Percentiles rank a stretch among this genome's conserved stretches.
These are phyloP conservation scores for Coemansia sp. DNA, from an alignment of 192 early-diverging fungal species.

Conservation along the genomic window DNA sequence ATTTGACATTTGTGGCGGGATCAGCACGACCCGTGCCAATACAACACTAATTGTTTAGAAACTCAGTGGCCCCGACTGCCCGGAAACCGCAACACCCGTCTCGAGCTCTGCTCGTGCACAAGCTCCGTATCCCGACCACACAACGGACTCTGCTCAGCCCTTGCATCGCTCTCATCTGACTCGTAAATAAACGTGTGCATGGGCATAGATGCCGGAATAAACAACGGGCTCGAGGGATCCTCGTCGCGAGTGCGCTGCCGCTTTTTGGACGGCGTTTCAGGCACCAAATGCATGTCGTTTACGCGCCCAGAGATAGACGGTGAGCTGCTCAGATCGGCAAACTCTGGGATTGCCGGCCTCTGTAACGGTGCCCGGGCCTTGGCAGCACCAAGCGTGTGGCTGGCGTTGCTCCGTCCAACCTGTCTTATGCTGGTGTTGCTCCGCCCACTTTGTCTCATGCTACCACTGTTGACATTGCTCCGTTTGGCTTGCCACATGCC, in stretches of 20 bases:
- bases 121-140: neutral
- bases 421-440: constrained; percentile 4
- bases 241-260: constrained; percentile 20
- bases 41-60: no score
- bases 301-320: constrained; percentile 13
- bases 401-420: neutral
- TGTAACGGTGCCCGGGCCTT: neutral
- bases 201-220: constrained; percentile 5
- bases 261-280: constrained; percentile 27
- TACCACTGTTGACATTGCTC: neutral
- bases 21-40: no score
- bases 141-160: constrained; percentile 18
- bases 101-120: constrained; percentile 1
- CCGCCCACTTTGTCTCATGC: constrained; percentile 5
- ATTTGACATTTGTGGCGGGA: neutral
- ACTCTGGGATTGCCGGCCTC: constrained; percentile 15
- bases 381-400: neutral
- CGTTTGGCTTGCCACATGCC: neutral
- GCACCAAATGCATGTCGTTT: neutral
- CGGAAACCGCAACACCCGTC: constrained; percentile 9
- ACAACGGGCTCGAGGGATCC: constrained; percentile 7
- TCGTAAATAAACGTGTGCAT: constrained; percentile 26
- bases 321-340: constrained; percentile 15
- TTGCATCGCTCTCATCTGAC: constrained; percentile 29
- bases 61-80: neutral